Base-by-base conservation (phyloP, 2,329 filamentous ascomycete species). In the Leptographium lundbergii region DNA sequence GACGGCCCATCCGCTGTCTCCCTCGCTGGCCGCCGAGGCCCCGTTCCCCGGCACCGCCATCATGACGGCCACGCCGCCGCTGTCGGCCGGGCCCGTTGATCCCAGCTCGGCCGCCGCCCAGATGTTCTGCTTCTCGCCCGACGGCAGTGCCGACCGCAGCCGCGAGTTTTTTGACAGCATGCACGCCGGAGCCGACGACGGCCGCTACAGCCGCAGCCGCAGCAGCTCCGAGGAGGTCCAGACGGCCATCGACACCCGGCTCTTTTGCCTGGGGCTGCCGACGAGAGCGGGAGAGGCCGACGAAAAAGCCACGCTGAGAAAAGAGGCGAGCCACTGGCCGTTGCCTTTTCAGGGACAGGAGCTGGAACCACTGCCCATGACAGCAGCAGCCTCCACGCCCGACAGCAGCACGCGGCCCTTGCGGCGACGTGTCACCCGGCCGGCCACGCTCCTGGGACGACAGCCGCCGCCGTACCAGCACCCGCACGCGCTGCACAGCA, bases 41-140 rank as follows among this genome's bases (percentile, higher is more conserved):
- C 67, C 68, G 54, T 81, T 77, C 58, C 80, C 79, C 4, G 81
- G 54, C 39, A 10, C 78, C 25, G 22, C 78, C 68, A 74, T 74
- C 59, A 81, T 82, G 78, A 81, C 80, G 2, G 75, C 79, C n/a
- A 82, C 80, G 4, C 80, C 81, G 29, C 81, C 81, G 3, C 67
- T 82, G 57, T 83, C 80, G 17, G 81, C 80, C 4, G 78, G 77
- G 1, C 70, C 74, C 11, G 67, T 74, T n/a, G 79, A 82, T 17
- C 63, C 72, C n/a, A 48, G 39, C 47, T 68, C 67, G 14, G 42
- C 4, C 6, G 47, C 14, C 27, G 36, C 48, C 22, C 69, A 67
- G 14, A 68, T 73, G n/a, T 82, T 81, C 62, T 74, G 72, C 51
- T 81, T 81, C 63, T 72, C 65, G 24, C 58, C 63, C 0, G 59